These are phyloP conservation scores for Isabelozyma rhagii DNA, from an alignment of 805 yeast species.

Conservation along the genomic window DNA sequence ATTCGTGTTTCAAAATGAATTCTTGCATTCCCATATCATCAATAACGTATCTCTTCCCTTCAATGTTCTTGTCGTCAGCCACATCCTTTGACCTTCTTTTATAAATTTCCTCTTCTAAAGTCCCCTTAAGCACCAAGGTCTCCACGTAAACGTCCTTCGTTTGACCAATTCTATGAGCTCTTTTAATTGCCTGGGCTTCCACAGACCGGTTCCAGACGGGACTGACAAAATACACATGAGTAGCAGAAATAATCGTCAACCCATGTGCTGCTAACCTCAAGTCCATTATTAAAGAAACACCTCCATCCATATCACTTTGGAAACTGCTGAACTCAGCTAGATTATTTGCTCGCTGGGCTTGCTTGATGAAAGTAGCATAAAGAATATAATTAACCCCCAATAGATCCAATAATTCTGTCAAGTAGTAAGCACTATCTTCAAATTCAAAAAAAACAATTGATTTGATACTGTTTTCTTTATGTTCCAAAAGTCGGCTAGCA, in stretches of 20 bases:
- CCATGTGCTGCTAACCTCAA: conserved; percentile 68
- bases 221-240: conserved; percentile 65
- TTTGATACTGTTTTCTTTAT: conserved; percentile 45
- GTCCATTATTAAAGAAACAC: conserved; percentile 63
- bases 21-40: conserved; percentile 61
- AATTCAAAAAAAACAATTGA: conserved; percentile 67
- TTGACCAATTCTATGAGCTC: conserved; percentile 78
- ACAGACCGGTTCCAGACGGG: conserved; percentile 69
- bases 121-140: conserved; percentile 57
- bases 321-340: conserved; percentile 48
- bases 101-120: conserved; percentile 69
- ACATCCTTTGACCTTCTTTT: conserved; percentile 25
- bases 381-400: conserved; percentile 59
- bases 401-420: conserved; percentile 62
- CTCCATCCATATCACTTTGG: conserved; percentile 32
- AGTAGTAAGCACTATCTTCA: conserved; percentile 67
- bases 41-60: conserved; percentile 39
- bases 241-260: conserved; percentile 62
- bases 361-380: conserved; percentile 59
- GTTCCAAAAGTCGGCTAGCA: conserved; percentile 50
- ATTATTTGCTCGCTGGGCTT: conserved; percentile 49
- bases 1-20: conserved; percentile 49
- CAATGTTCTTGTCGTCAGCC: conserved; percentile 6
- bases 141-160: conserved; percentile 63
- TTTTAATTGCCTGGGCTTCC: conserved; percentile 74